These are phyloP conservation scores for Heritiera littoralis DNA, from an alignment of 345 rosid genomes.

Conservation along the genomic window DNA sequence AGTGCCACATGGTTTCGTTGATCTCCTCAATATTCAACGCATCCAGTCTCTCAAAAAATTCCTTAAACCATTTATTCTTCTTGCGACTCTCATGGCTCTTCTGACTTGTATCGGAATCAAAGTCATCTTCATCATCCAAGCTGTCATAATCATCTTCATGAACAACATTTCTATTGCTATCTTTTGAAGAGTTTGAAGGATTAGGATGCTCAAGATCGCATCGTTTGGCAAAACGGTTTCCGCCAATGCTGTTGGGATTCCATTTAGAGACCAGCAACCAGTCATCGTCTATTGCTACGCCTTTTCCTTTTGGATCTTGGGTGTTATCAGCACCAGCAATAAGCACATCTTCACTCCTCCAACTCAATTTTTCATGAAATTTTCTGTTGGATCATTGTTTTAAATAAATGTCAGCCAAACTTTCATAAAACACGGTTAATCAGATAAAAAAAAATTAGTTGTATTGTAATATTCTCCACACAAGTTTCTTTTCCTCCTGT, in stretches of 20 bases:
- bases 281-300: not conserved
- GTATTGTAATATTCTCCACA: not conserved
- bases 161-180: not conserved
- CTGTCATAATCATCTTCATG: not conserved
- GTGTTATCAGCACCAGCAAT: not conserved
- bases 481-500: too few species aligned
- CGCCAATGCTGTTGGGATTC: not conserved
- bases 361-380: conserved; percentile 4
- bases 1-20: conserved; percentile 5
- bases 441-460: not conserved
- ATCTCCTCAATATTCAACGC: conserved; percentile 2
- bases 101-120: conserved; percentile 1
- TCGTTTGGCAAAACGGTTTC: not conserved
- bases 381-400: not conserved
- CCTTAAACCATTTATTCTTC: conserved; percentile 15
- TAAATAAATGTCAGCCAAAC: not conserved
- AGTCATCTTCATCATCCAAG: conserved; percentile 6
- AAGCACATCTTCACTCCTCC: not conserved
- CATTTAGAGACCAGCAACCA: not conserved
- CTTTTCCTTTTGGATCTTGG: conserved; percentile 7
- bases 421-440: not conserved
- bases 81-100: conserved; percentile 20
- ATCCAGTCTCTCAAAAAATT: conserved; percentile 20
- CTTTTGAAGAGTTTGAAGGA: not conserved
- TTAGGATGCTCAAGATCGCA: not conserved